These are phyloP conservation scores for Zarea fungicola DNA, from an alignment of 2,329 filamentous ascomycete species.

Conservation along the genomic window DNA sequence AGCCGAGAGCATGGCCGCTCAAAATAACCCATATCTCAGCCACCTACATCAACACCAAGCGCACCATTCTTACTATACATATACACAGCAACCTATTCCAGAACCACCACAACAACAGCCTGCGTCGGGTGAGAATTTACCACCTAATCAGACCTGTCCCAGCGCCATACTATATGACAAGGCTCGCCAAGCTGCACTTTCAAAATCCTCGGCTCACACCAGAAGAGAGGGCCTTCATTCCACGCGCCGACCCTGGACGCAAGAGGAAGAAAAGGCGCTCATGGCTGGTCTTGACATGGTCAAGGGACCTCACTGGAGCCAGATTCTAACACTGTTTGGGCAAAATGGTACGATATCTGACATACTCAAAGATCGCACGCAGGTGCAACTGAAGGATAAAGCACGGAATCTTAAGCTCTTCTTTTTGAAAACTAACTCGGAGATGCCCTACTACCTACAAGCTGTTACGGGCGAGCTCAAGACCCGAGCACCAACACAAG, in stretches of 20 bases:
- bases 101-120: constrained; percentile 4
- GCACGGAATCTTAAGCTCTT: constrained; percentile 85
- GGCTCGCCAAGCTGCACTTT: constrained; percentile 53
- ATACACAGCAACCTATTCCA: constrained; percentile 24
- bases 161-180: constrained; percentile 53
- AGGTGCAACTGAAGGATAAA: constrained; percentile 91
- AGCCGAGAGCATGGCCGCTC: constrained; percentile 30
- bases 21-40: constrained; percentile 31
- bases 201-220: constrained; percentile 50
- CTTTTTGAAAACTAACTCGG: constrained; percentile 85
- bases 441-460: constrained; percentile 83
- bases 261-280: constrained; percentile 83
- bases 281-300: constrained; percentile 86
- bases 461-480: constrained; percentile 87
- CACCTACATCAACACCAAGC: constrained; percentile 32
- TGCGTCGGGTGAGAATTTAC: constrained; percentile 35
- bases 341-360: constrained; percentile 73
- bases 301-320: constrained; percentile 88
- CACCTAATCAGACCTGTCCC: constrained; percentile 52
- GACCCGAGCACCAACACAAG: constrained; percentile 71
- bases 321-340: constrained; percentile 79
- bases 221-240: constrained; percentile 54
- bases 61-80: constrained; percentile 30
- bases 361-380: constrained; percentile 80
- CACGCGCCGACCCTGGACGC: constrained; percentile 75